Percentiles rank a stretch among this genome's conserved stretches.
Conservation (phyloP, 306 rosid species). For the Castanospermum australe region DNA sequence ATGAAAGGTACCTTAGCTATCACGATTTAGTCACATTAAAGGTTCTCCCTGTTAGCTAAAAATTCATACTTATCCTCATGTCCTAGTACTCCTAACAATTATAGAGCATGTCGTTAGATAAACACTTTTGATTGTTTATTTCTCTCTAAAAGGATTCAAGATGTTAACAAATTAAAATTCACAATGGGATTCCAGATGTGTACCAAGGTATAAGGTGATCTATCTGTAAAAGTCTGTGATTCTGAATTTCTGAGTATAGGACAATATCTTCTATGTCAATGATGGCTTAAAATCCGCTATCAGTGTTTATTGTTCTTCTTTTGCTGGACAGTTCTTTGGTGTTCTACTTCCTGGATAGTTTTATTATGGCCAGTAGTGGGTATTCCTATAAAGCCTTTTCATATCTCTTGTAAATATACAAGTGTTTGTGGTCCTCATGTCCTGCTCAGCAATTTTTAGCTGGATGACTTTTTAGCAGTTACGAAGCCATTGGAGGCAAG, state of each 20-base stretch:
- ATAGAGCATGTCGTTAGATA: neutral
- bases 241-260: neutral
- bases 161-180: neutral
- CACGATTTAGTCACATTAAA: neutral
- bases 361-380: neutral
- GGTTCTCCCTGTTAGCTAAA: neutral
- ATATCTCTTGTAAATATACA: neutral
- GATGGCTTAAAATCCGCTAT: neutral
- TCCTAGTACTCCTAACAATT: neutral
- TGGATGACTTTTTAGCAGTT: neutral
- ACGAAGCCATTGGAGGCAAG: neutral
- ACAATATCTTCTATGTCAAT: neutral
- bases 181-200: constrained; percentile 3
- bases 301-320: neutral
- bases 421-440: neutral
- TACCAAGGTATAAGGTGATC: neutral
- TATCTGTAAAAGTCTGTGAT: neutral
- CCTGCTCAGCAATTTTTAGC: neutral
- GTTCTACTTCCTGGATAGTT: neutral
- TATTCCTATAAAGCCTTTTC: neutral
- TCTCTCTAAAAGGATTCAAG: neutral
- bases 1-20: neutral
- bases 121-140: constrained; percentile 5
- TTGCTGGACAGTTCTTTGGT: neutral
- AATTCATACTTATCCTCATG: neutral